Evolutionary conservation across 2,329 filamentous ascomycete genomes (phyloP), one percentile per base, ranked within the genome.

Genomic region (Fusarium proliferatum): DNA sequence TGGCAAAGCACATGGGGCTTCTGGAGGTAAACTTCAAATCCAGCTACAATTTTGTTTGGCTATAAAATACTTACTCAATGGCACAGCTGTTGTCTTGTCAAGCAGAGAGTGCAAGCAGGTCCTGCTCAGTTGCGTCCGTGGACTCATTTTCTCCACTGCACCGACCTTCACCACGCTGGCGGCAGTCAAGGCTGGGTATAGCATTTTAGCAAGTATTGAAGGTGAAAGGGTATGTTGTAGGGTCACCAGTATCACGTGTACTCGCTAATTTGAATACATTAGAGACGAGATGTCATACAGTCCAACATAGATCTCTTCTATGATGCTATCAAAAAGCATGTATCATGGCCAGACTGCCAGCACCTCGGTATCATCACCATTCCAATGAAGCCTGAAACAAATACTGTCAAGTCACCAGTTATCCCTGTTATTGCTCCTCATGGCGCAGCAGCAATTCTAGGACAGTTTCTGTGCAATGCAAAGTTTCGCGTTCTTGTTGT

Each of bases 211-310:
- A 2, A 46, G 26, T 26, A 11, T 8, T 3, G 39, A 62, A 38
- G 51, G 59, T 1, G 2, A 57, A 45, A 62, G 16, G 17, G 59
- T 57, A 45, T 3, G 51, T 43, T 12, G 7, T 6, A 19, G 3
- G 5, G 3, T 3, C 8, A 6, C 6, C 8, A 5, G 1, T 0
- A 4, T n/a, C 4, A 30, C 0, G 7, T 2, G 13, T 6, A 17
- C 5, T 19, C 11, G 4, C 39, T 57, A 15, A 57, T 21, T 0
- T 7, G 12, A 4, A 16, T 5, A 30, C 0, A 0, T 57, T 7
- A 57, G 59, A 57, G 59, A 12, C 39, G 59, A 23, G 21, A 21
- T 5, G 17, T 45, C 1, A 23, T 61, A 10, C 59, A 57, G 9
- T 61, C 16, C 0, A 61, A 57, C 23, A 57, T 61, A 3, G 10